Conservation (phyloP, 805 yeast genomes). For the Saccharomyces eubayanus region DNA sequence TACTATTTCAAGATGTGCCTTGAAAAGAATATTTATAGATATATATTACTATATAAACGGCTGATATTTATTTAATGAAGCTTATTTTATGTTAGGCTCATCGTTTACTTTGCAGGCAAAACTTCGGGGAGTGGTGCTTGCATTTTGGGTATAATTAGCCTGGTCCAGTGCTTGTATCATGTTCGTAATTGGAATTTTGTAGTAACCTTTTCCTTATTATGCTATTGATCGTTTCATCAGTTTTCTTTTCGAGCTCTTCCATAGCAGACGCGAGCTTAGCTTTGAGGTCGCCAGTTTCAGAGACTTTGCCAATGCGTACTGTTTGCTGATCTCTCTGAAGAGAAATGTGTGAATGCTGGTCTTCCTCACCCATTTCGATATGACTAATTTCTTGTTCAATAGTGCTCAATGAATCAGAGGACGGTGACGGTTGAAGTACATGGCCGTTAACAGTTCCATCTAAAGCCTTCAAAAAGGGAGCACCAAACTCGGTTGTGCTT, state of each 20-base stretch:
- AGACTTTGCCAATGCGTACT: background rate
- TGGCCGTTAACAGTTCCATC: background rate
- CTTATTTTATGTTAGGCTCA: background rate
- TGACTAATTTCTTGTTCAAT: background rate
- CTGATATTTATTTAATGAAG: background rate
- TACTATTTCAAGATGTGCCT: background rate
- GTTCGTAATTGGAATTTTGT: background rate
- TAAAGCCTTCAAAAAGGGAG: background rate
- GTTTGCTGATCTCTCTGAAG: background rate
- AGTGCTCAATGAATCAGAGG: background rate
- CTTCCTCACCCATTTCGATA: background rate
- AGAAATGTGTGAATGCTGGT: background rate
- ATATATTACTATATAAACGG: background rate
- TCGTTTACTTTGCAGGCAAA: background rate
- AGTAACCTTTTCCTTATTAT: constrained; percentile 33
- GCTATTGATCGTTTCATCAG: constrained; percentile 35
- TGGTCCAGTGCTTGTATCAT: background rate
- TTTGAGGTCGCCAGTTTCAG: background rate
- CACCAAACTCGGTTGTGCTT: too few relatives aligned
- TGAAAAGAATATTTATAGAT: background rate
- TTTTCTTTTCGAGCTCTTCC: constrained; percentile 33
- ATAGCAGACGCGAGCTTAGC: constrained; percentile 8
- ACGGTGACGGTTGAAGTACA: background rate
- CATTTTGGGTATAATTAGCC: background rate
- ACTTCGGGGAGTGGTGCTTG: background rate